Conservation (phyloP, 2,329 filamentous ascomycete genomes). For the Ophiostoma tasmaniense region DNA sequence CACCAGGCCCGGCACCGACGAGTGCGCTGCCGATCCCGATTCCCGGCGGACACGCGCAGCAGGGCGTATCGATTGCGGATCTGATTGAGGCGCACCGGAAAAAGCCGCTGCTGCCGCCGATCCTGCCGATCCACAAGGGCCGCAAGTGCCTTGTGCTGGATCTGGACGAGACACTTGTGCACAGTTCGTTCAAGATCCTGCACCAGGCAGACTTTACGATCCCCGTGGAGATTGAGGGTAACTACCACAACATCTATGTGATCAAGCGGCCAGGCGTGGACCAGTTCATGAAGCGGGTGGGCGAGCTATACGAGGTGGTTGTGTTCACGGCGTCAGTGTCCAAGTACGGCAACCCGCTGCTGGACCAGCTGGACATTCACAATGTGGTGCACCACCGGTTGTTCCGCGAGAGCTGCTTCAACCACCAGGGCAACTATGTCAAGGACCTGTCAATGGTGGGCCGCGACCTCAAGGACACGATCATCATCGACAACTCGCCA, state of each 20-base stretch:
- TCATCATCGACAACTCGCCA: conserved; percentile 98
- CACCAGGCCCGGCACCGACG: conserved; percentile 37
- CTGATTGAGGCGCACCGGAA: conserved; percentile 31
- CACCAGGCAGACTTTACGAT: conserved; percentile 99
- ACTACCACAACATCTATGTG: conserved; percentile 98
- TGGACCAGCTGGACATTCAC: conserved; percentile 96
- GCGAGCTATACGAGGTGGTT: conserved; percentile 95
- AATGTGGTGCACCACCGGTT: conserved; percentile 91
- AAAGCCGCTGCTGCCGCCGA: conserved; percentile 72
- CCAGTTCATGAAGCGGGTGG: conserved; percentile 97
- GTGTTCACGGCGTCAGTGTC: conserved; percentile 98
- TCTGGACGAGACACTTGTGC: conserved; percentile 91
- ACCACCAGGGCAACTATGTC: conserved; percentile 98
- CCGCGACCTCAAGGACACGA: conserved; percentile 90
- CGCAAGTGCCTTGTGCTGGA: conserved; percentile 93
- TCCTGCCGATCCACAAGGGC: conserved; percentile 69
- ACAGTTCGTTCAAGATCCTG: conserved; percentile 98
- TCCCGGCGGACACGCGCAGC: conserved; percentile 25
- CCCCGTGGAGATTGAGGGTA: conserved; percentile 96
- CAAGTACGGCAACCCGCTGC: conserved; percentile 94
- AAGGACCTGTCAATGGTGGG: conserved; percentile 98
- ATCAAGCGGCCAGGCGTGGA: conserved; percentile 99
- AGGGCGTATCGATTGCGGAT: conserved; percentile 29
- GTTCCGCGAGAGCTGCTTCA: conserved; percentile 98
- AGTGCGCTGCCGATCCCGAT: conserved; percentile 13